Evolutionary conservation across 768 basidiomycete genomes (phyloP).

Genomic region (Pleurotus citrinopileatus): DNA sequence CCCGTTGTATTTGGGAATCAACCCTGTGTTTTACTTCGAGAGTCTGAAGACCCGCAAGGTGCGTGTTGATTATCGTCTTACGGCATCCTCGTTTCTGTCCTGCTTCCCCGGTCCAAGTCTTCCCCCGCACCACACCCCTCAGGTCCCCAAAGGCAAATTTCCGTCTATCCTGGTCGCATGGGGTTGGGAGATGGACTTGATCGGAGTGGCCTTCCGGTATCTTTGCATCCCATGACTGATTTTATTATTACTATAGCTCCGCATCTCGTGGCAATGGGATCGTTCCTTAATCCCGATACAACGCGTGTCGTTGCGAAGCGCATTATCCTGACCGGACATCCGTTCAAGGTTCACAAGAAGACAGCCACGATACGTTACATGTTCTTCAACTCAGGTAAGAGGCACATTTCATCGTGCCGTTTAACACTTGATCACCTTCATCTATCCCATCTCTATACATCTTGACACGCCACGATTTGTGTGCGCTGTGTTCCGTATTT

Average conservation of each 20-base stretch:
- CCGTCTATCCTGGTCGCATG: not conserved
- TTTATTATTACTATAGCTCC: constrained; percentile 45
- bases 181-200: not conserved
- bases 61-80: constrained; percentile 16
- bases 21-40: constrained; percentile 74
- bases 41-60: constrained; percentile 69
- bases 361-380: constrained; percentile 97
- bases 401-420: not conserved
- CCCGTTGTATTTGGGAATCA: constrained; percentile 86
- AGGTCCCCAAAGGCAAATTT: not conserved
- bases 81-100: not conserved
- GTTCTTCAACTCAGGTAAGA: constrained; percentile 88
- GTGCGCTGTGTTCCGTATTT: not conserved
- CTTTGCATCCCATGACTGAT: not conserved
- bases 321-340: constrained; percentile 93
- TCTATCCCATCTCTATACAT: constrained; percentile 4
- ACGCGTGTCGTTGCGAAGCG: constrained; percentile 91
- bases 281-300: constrained; percentile 85
- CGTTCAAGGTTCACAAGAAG: constrained; percentile 96
- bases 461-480: constrained; percentile 4
- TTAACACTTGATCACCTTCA: not conserved
- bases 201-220: not conserved
- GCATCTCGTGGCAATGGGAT: constrained; percentile 85
- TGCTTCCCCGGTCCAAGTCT: not conserved
- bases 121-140: constrained; percentile 10